Conservation (phyloP, 2,329 filamentous ascomycete species). For the Podosphaera fusca region DNA sequence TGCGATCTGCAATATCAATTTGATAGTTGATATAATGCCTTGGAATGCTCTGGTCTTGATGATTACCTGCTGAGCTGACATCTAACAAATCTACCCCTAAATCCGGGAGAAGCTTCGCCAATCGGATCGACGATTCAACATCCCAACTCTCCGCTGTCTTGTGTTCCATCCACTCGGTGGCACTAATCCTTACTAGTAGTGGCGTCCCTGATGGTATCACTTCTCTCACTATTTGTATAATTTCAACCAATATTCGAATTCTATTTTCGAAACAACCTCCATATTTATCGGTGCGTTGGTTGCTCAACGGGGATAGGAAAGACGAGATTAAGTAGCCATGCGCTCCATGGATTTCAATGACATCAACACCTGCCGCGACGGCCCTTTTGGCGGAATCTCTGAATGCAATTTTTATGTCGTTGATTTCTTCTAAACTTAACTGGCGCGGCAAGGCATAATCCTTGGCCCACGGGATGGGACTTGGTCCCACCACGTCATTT, state of each 20-base stretch:
- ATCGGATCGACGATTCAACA: conserved; percentile 22
- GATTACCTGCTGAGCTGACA: conserved; percentile 54
- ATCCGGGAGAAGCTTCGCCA: conserved; percentile 47
- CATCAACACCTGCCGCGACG: conserved; percentile 31
- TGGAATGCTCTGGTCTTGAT: conserved; percentile 27
- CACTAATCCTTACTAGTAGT: conserved; percentile 35
- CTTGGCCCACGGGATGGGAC: conserved; percentile 33
- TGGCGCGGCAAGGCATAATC: conserved; percentile 29
- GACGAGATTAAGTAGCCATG: conserved; percentile 45
- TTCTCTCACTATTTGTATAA: conserved; percentile 25
- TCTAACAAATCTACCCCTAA: conserved; percentile 66
- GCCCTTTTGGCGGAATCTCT: conserved; percentile 17
- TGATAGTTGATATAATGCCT: conserved; percentile 37
- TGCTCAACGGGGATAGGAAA: conserved; percentile 37
- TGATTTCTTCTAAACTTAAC: conserved; percentile 14
- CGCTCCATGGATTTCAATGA: conserved; percentile 37
- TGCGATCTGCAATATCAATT: conserved; percentile 43
- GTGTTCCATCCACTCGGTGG: conserved; percentile 36
- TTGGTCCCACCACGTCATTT: conserved; percentile 28
- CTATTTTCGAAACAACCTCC: conserved; percentile 43
- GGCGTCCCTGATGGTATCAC: conserved; percentile 30
- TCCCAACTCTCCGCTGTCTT: conserved; percentile 6
- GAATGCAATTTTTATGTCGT: conserved; percentile 17
- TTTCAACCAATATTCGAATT: conserved; percentile 31
- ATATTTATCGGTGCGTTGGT: conserved; percentile 39